Percentiles rank a stretch among this genome's conserved stretches.
phyloP scores from a whole-genome alignment of 768 basidiomycete species.

The Hygrophoropsis aurantiaca region DNA sequence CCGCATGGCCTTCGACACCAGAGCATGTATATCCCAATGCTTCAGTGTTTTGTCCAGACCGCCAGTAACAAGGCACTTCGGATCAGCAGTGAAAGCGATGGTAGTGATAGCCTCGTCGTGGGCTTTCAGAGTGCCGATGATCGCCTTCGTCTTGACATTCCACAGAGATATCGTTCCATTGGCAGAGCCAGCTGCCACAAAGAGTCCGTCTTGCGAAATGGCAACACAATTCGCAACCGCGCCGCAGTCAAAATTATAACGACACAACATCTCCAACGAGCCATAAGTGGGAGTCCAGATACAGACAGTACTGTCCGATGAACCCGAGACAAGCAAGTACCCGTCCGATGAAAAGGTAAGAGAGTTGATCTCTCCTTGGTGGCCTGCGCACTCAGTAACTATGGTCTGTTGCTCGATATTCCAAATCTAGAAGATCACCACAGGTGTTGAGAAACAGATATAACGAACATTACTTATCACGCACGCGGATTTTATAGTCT shows the following conservation, averaged over 20 bases:
- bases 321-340: neutral
- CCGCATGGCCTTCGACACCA: constrained; percentile 9
- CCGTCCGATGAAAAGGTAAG: constrained; percentile 33
- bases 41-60: constrained; percentile 81
- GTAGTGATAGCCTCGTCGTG: constrained; percentile 79
- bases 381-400: constrained; percentile 80
- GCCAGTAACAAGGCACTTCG: constrained; percentile 76
- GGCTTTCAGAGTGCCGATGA: constrained; percentile 64
- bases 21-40: constrained; percentile 54
- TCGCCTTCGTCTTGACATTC: constrained; percentile 60
- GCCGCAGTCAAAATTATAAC: constrained; percentile 44
- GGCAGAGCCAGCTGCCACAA: constrained; percentile 59
- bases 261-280: constrained; percentile 2
- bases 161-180: constrained; percentile 72
- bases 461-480: constrained; percentile 19
- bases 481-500: constrained; percentile 87
- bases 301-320: neutral
- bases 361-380: constrained; percentile 92
- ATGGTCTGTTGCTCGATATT: constrained; percentile 81
- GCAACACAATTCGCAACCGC: constrained; percentile 72
- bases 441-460: neutral
- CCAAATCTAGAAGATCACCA: constrained; percentile 69
- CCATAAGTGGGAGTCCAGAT: neutral
- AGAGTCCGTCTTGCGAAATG: constrained; percentile 62
- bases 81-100: constrained; percentile 85